Evolutionary conservation across 257 asterid genomes (phyloP).

Genomic region (Solanum verrucosum): DNA sequence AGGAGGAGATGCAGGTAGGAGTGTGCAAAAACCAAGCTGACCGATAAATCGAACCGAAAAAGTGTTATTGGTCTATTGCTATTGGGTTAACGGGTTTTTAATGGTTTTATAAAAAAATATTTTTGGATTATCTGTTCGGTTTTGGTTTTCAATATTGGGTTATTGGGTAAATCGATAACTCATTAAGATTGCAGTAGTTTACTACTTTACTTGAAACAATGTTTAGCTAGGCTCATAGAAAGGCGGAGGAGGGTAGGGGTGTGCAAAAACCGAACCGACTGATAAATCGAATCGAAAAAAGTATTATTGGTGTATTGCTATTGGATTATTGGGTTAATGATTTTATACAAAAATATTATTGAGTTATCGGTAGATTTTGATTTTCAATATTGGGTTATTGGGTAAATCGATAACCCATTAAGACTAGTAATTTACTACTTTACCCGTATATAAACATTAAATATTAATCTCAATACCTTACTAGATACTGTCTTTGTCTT

Average conservation of each 20-base stretch:
- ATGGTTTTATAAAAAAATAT: too few species aligned
- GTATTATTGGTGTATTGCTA: not conserved
- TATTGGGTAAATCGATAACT: not conserved
- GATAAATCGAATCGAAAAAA: not conserved
- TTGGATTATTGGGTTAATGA: not conserved
- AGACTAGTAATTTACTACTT: not conserved
- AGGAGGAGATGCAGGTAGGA: not conserved
- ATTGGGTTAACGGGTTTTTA: not conserved
- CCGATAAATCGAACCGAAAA: not conserved
- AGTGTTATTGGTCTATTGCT: not conserved
- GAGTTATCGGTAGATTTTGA: not conserved
- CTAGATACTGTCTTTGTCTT: not conserved
- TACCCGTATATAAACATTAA: not conserved
- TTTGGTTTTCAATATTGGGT: not conserved
- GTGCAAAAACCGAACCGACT: not conserved
- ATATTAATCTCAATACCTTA: not conserved
- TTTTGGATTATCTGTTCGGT: not conserved
- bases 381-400: not conserved
- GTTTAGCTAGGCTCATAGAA: not conserved
- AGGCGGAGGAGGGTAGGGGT: not conserved
- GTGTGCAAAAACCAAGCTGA: not conserved
- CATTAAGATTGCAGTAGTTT: not conserved
- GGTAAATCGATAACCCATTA: not conserved
- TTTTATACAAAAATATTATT: not conserved
- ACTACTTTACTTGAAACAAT: not conserved